Evolutionary conservation across 257 asterid species (phyloP).

Genomic region (Handroanthus guayacan): DNA sequence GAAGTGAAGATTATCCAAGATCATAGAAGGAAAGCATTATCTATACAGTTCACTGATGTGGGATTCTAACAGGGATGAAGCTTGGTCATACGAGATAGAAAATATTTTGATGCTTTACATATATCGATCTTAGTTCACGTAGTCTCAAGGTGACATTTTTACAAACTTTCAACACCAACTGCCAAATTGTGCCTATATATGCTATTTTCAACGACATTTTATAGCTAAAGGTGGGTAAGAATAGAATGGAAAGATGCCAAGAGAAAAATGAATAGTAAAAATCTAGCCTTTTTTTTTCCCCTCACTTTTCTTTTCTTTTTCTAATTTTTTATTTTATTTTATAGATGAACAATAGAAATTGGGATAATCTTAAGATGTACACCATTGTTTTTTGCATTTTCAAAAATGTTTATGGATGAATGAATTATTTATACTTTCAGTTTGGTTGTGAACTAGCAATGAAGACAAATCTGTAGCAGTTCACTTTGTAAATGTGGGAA

Average conservation of each 20-base stretch:
- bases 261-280: background rate
- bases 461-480: background rate
- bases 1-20: too few relatives aligned
- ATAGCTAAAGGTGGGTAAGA: background rate
- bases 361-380: background rate
- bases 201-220: background rate
- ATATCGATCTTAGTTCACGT: background rate
- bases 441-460: constrained; percentile 14
- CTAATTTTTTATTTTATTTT: too few relatives aligned
- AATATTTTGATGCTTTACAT: background rate
- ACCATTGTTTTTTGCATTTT: background rate
- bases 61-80: background rate
- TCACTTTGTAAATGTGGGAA: background rate
- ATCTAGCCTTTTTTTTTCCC: too few relatives aligned
- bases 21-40: too few relatives aligned
- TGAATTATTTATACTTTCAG: background rate
- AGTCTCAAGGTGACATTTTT: background rate
- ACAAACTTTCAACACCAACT: background rate
- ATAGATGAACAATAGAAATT: background rate
- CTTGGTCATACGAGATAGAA: background rate
- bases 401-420: background rate
- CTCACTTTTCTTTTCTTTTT: too few relatives aligned
- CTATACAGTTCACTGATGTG: too few relatives aligned
- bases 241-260: background rate
- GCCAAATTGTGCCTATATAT: background rate